These are phyloP conservation scores for Phyllosticta citriasiana DNA, from an alignment of 2,329 filamentous ascomycete genomes.

Conservation along the genomic window DNA sequence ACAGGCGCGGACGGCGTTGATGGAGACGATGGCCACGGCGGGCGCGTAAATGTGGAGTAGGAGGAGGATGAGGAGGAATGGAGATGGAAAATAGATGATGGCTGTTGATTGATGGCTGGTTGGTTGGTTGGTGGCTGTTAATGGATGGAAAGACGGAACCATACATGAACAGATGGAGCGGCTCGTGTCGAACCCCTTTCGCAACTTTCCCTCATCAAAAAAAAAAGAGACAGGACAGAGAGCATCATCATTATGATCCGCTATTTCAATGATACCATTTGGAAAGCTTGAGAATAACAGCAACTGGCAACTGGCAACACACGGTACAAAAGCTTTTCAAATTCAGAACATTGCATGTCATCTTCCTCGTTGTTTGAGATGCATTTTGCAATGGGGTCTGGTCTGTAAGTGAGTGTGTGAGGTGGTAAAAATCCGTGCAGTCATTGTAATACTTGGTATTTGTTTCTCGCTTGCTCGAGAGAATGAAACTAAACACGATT, in stretches of 20 bases:
- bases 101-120: neutral
- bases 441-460: too few relatives aligned
- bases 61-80: neutral
- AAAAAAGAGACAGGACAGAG: neutral
- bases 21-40: neutral
- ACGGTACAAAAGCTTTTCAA: neutral
- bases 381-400: too few relatives aligned
- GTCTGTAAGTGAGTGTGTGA: too few relatives aligned
- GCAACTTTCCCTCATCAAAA: neutral
- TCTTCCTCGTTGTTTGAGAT: too few relatives aligned
- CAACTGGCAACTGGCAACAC: neutral
- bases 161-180: neutral
- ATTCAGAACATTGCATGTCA: too few relatives aligned
- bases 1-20: slow-evolving; percentile 18
- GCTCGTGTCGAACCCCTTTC: neutral
- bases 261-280: neutral
- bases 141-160: neutral
- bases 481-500: too few relatives aligned
- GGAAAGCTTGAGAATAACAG: neutral
- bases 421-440: too few relatives aligned
- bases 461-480: too few relatives aligned
- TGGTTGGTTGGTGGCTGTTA: neutral
- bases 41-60: neutral
- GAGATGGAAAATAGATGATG: neutral
- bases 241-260: neutral